phyloP scores from a whole-genome alignment of 805 yeast genomes.

The Kregervanrija pseudodelftensis region DNA sequence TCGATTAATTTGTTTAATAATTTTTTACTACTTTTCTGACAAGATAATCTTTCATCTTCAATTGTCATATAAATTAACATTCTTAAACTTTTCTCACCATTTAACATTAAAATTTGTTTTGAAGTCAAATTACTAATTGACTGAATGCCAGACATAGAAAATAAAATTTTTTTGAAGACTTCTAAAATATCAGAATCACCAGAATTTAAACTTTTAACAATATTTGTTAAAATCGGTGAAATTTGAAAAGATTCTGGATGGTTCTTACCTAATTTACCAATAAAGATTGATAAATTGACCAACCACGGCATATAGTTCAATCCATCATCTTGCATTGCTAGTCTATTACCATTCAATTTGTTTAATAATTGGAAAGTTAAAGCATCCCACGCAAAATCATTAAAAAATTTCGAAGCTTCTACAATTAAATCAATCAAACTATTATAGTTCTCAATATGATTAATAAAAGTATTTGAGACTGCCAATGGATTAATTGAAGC shows the following conservation, averaged over 20 bases:
- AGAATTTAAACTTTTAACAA: slow-evolving; percentile 55
- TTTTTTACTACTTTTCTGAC: slow-evolving; percentile 39
- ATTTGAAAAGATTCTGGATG: slow-evolving; percentile 50
- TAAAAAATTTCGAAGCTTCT: slow-evolving; percentile 69
- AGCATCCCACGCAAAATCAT: slow-evolving; percentile 78
- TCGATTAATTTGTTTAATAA: slow-evolving; percentile 41
- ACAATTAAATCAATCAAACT: slow-evolving; percentile 75
- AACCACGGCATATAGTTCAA: slow-evolving; percentile 79
- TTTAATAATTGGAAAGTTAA: slow-evolving; percentile 65
- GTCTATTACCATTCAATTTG: slow-evolving; percentile 64
- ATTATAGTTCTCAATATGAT: slow-evolving; percentile 87
- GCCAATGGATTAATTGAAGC: slow-evolving; percentile 76
- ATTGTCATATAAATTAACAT: slow-evolving; percentile 50
- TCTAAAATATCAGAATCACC: slow-evolving; percentile 55
- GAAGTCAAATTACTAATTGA: slow-evolving; percentile 59
- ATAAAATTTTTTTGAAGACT: slow-evolving; percentile 59
- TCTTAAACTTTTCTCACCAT: slow-evolving; percentile 55
- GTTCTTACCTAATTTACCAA: slow-evolving; percentile 60
- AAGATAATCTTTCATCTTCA: slow-evolving; percentile 47
- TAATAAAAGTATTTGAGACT: slow-evolving; percentile 59
- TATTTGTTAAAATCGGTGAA: slow-evolving; percentile 50
- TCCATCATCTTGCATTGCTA: slow-evolving; percentile 69
- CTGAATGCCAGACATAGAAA: slow-evolving; percentile 75
- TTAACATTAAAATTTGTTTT: slow-evolving; percentile 57
- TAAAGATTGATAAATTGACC: slow-evolving; percentile 71